Base-by-base conservation (phyloP, 2,329 filamentous ascomycete species). In the Phyllosticta ampelicida region DNA sequence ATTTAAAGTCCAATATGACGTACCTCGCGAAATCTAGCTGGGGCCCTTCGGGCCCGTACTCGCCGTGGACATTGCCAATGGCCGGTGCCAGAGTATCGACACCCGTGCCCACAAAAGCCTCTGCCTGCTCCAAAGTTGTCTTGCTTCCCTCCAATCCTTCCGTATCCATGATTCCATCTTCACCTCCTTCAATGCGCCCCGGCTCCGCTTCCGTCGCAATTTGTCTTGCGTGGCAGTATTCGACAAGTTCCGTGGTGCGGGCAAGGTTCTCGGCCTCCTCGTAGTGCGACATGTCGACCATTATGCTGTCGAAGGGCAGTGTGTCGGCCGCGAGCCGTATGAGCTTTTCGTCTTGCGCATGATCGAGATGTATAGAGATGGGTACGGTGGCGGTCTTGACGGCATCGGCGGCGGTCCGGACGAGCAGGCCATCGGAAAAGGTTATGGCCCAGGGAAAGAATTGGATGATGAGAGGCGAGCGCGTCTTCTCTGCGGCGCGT, bases 281-380 rank as follows among this genome's bases (percentile, higher is more conserved):
- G 66, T 86, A 83, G 67, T 89, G 86, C 60, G 78, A 82, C 85
- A 89, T 89, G 70, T 89, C 86, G 0, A 89, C 82, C 85, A 88
- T 87, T 68, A 87, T 87, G 65, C 78, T 80, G 70, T 87, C 85
- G 63, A 88, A 88, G 2, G 73, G 73, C 4, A 79, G 75, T n/a
- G 81, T 77, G 6, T 65, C 62, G 5, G 71, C 71, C 23, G 74
- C 74, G 30, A 66, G 65, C 61, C 70, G 69, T 56, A 76, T 74
- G 29, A 77, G 68, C 2, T 70, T 72, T 1, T 71, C 72, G 63
- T 75, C 68, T 59, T 77, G 75, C 1, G 74, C 74, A 61, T 77
- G 75, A 58, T 77, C 75, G 63, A 77, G 73, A 63, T 77, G 75
- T n/a, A 77, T 62, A 1, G 73, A 72, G 5, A 77, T 66, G 0